Evolutionary conservation across 495 filamentous ascomycete genomes (phyloP).

Genomic region (Penicillium psychrofluorescens): DNA sequence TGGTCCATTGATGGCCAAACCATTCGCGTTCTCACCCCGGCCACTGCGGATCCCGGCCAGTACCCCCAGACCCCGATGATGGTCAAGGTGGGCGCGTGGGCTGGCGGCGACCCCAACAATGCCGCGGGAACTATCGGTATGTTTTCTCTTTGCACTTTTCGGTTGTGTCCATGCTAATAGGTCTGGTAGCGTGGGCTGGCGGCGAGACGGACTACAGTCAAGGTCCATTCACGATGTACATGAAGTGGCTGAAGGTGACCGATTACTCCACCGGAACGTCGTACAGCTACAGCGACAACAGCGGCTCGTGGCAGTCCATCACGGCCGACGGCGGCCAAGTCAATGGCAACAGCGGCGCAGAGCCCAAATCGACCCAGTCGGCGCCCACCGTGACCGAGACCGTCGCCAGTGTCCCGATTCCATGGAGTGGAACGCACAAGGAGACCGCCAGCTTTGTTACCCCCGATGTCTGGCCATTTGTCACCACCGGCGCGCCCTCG

Average conservation of each 20-base stretch:
- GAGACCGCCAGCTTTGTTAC: conserved; percentile 41
- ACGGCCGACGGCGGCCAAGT: conserved; percentile 64
- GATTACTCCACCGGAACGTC: conserved; percentile 86
- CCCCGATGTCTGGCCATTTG: conserved; percentile 58
- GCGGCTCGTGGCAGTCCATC: conserved; percentile 76
- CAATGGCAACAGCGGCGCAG: conserved; percentile 40
- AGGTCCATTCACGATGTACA: conserved; percentile 80
- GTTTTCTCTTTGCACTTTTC: conserved; percentile 6
- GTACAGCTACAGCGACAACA: conserved; percentile 72
- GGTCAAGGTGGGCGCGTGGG: conserved; percentile 79
- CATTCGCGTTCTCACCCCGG: conserved; percentile 60
- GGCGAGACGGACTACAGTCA: conserved; percentile 70
- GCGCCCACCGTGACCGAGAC: conserved; percentile 50
- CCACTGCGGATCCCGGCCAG: conserved; percentile 54
- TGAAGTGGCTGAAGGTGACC: conserved; percentile 66
- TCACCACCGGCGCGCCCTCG: conserved; percentile 34
- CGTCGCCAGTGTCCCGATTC: conserved; percentile 47
- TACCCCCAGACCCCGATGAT: conserved; percentile 87
- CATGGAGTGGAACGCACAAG: conserved; percentile 59
- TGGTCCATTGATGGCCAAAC: conserved; percentile 66
- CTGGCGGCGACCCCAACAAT: conserved; percentile 67
- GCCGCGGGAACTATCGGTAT: conserved; percentile 58
- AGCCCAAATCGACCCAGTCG: conserved; percentile 29
- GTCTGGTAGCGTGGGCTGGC: conserved; percentile 63
- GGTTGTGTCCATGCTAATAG: conserved; percentile 10